phyloP scores from a whole-genome alignment of 345 rosid genomes.

The Eucalyptus curtisii region DNA sequence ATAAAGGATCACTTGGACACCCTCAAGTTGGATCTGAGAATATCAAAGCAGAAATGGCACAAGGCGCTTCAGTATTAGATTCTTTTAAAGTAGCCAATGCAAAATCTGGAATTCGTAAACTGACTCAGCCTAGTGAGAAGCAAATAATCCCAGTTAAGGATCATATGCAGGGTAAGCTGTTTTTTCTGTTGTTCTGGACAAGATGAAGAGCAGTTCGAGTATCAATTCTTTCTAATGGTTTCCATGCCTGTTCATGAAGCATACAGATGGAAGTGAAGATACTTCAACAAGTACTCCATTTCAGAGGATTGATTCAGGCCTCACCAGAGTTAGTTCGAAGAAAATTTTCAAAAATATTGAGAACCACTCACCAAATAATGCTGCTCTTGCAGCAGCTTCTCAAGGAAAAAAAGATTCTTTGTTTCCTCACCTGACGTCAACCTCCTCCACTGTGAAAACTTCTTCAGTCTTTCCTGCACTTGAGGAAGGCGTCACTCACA shows the following conservation, averaged over 20 bases:
- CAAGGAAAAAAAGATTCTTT: not conserved
- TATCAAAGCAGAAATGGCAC: not conserved
- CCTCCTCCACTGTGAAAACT: not conserved
- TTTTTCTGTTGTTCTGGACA: not conserved
- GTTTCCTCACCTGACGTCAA: not conserved
- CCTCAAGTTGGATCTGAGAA: not conserved
- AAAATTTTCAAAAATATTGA: not conserved
- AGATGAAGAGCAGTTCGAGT: not conserved
- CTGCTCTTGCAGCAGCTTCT: not conserved
- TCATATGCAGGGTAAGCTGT: not conserved
- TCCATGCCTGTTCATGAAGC: conserved; percentile 21
- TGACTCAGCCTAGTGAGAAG: conserved; percentile 1
- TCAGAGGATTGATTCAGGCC: not conserved
- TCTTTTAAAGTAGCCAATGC: not conserved
- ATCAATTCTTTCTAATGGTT: conserved; percentile 16
- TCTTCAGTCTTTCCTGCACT: not conserved
- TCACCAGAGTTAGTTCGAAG: not conserved
- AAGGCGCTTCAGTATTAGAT: not conserved
- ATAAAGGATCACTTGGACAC: conserved; percentile 8
- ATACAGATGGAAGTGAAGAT: conserved; percentile 18
- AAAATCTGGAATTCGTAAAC: not conserved
- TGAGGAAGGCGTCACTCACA: not conserved
- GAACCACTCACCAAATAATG: not conserved
- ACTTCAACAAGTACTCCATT: not conserved
- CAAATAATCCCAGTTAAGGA: conserved; percentile 34